Evolutionary conservation across 2,329 filamentous ascomycete species (phyloP), one percentile per base, ranked within the genome.

Genomic region (Trichophyton mentagrophytes): DNA sequence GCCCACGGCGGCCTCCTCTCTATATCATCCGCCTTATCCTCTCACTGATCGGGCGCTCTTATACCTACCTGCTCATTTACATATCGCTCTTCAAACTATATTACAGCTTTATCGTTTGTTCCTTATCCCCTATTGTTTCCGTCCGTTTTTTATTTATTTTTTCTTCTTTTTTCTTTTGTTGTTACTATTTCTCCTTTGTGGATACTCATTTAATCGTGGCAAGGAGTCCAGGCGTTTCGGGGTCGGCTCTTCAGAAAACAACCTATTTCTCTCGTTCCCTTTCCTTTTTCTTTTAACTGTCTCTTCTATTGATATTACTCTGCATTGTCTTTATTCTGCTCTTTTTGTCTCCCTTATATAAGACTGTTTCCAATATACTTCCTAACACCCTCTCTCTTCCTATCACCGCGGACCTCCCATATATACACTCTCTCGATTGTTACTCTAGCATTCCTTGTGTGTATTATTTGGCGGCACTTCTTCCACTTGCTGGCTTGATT

Each of bases 331-430:
- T 36, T 13, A 7, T 36, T 36, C 33, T 13, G 11, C 33, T 13
- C 11, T 13, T 36, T 44, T 62, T 46, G 8, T 57, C 13, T 42
- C 27, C 17, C 20, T 44, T 42, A 58, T 42, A 46, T 46, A 55
- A 55, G 49, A 36, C 49, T 55, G 49, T 55, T 55, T 49, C 27
- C 49, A 55, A 55, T 55, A 55, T 27, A 55, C 49, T 9, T 36
- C 5, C 11, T 22, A 20, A 13, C 20, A 20, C 22, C 25, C 20
- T 13, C 20, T 13, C 20, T 22, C 20, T 49, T 25, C 3, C 49
- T n/a, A 2, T 3, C 27, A 17, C 30, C 27, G 49, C 49, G 69
- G 67, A 44, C 40, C 30, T 38, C 38, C 40, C 17, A 3, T 13
- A 9, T 49, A 36, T 62, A 27, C 25, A 40, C 20, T 20, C 25